A percentile compares a stretch with the other conserved stretches of the same genome.
phyloP scores from a whole-genome alignment of 768 basidiomycete species.

The Rubroboletus satanas region DNA sequence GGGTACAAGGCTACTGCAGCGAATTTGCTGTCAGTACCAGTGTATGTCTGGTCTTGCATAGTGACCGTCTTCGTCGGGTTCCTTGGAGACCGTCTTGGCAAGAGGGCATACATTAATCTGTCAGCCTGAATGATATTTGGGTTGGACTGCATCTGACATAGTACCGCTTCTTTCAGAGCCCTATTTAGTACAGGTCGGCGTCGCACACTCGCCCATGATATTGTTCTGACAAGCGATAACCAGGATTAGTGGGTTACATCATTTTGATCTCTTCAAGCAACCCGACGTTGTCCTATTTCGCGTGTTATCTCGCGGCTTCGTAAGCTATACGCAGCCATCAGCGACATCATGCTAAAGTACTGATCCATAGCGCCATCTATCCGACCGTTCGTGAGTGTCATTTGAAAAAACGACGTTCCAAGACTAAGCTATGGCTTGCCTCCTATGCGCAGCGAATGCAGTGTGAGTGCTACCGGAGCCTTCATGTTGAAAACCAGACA shows the following conservation, averaged over 20 bases:
- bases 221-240: not conserved
- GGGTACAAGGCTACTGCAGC: constrained; percentile 63
- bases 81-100: constrained; percentile 56
- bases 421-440: not conserved
- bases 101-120: constrained; percentile 59
- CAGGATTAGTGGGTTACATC: constrained; percentile 57
- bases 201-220: not conserved
- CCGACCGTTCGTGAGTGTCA: constrained; percentile 41
- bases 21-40: constrained; percentile 73
- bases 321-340: constrained; percentile 33
- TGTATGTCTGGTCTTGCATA: constrained; percentile 70
- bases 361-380: constrained; percentile 38
- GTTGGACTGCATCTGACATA: constrained; percentile 1
- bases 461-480: constrained; percentile 36
- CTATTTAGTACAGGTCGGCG: constrained; percentile 32
- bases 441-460: constrained; percentile 39
- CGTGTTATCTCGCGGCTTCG: constrained; percentile 68
- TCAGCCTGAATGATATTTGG: constrained; percentile 28
- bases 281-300: constrained; percentile 68
- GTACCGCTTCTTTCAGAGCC: constrained; percentile 12
- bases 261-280: constrained; percentile 59
- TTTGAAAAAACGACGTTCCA: not conserved
- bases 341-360: not conserved
- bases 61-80: constrained; percentile 61
- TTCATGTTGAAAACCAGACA: constrained; percentile 6